Conservation (phyloP, 73 alveolate species). For the Tetrahymena borealis region DNA sequence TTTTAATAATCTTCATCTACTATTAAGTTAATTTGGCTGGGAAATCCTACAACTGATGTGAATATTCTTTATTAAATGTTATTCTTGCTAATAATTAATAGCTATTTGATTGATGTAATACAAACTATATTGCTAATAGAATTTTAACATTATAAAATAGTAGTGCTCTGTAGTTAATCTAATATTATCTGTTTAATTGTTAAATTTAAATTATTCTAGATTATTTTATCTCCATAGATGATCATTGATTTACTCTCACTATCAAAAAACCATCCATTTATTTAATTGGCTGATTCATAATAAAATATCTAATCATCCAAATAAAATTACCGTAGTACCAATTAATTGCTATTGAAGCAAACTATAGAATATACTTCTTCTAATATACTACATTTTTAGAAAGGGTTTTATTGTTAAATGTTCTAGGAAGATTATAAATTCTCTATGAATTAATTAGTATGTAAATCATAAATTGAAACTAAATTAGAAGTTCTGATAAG, state of each 20-base stretch:
- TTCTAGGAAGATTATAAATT: no score
- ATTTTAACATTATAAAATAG: not conserved
- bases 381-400: not conserved
- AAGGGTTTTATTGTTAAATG: not conserved
- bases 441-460: not conserved
- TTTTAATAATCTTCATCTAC: not conserved
- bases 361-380: not conserved
- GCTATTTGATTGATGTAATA: not conserved
- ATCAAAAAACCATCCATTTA: not conserved
- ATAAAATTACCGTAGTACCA: not conserved
- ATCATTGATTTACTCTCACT: not conserved
- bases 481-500: not conserved
- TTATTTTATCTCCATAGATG: not conserved
- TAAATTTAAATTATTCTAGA: not conserved
- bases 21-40: not conserved
- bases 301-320: not conserved
- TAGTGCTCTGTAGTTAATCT: not conserved
- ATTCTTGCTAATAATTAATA: not conserved
- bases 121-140: not conserved
- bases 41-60: not conserved
- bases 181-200: not conserved
- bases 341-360: not conserved
- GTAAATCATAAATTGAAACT: not conserved
- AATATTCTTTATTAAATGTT: not conserved
- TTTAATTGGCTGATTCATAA: not conserved